phyloP scores from a whole-genome alignment of 2,329 filamentous ascomycete genomes.

The Cercospora zeina region DNA sequence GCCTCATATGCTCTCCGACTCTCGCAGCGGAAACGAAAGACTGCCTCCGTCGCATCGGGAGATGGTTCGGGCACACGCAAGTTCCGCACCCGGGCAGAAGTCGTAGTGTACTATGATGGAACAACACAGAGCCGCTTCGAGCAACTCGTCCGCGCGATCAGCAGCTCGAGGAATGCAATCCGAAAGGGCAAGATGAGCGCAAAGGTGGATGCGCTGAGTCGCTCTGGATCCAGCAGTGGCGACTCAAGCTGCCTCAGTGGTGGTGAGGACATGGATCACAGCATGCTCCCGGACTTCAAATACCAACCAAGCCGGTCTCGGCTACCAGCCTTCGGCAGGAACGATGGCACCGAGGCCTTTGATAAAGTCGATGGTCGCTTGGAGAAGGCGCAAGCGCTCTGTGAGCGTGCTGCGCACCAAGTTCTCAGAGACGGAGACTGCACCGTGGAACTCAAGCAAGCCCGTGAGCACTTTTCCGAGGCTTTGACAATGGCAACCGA shows the following conservation, averaged over 20 bases:
- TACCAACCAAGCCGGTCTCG: slow-evolving; percentile 35
- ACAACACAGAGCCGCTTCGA: slow-evolving; percentile 83
- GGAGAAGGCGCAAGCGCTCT: slow-evolving; percentile 76
- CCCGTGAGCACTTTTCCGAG: slow-evolving; percentile 64
- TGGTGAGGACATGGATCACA: slow-evolving; percentile 40
- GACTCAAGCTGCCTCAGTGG: slow-evolving; percentile 43
- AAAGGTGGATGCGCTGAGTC: slow-evolving; percentile 58
- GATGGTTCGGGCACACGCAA: slow-evolving; percentile 50
- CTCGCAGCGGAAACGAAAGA: slow-evolving; percentile 47
- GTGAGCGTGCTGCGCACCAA: slow-evolving; percentile 84
- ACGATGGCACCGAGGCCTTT: slow-evolving; percentile 34
- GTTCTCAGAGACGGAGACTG: slow-evolving; percentile 87
- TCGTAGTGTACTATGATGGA: slow-evolving; percentile 90
- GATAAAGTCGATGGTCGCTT: slow-evolving; percentile 76
- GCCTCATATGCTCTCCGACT: slow-evolving; percentile 35
- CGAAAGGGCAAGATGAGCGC: slow-evolving; percentile 85
- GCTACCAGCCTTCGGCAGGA: slow-evolving; percentile 20
- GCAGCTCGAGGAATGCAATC: slow-evolving; percentile 76
- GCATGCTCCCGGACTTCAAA: slow-evolving; percentile 38
- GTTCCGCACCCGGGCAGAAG: slow-evolving; percentile 71
- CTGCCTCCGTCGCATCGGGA: slow-evolving; percentile 45
- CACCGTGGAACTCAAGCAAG: slow-evolving; percentile 69
- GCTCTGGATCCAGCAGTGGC: slow-evolving; percentile 39
- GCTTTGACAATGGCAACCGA: slow-evolving; percentile 56
- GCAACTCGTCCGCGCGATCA: slow-evolving; percentile 76